Conservation (phyloP, 306 rosid species). For the Trifolium dubium region DNA sequence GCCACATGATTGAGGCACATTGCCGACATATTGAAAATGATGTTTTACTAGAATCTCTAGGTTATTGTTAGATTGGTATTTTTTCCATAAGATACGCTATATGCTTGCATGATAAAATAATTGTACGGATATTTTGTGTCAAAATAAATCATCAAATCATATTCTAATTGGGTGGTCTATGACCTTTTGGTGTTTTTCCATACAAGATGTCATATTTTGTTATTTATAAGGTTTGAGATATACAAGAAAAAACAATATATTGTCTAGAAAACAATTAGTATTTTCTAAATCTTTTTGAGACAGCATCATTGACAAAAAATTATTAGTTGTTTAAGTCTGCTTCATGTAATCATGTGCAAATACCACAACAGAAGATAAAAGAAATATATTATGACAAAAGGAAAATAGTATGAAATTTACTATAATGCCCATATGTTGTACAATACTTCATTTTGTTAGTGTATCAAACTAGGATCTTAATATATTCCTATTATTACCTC, state of each 20-base stretch:
- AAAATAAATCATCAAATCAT: constrained; percentile 1
- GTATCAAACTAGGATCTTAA: no score
- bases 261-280: background rate
- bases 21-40: constrained; percentile 32
- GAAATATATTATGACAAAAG: background rate
- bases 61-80: background rate
- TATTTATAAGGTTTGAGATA: background rate
- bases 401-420: background rate
- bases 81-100: background rate
- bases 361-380: background rate
- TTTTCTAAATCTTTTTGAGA: no score
- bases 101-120: background rate
- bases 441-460: no score
- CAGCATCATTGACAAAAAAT: background rate
- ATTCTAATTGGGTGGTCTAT: constrained; percentile 18
- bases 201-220: background rate
- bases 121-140: constrained; percentile 3
- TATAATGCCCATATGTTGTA: background rate
- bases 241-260: background rate
- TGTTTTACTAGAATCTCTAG: background rate
- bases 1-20: constrained; percentile 38
- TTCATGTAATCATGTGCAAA: background rate
- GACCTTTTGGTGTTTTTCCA: background rate
- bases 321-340: background rate
- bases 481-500: no score